These are phyloP conservation scores for Magnusiomyces suaveolens DNA, from an alignment of 1,139 yeast genomes.

Conservation along the genomic window DNA sequence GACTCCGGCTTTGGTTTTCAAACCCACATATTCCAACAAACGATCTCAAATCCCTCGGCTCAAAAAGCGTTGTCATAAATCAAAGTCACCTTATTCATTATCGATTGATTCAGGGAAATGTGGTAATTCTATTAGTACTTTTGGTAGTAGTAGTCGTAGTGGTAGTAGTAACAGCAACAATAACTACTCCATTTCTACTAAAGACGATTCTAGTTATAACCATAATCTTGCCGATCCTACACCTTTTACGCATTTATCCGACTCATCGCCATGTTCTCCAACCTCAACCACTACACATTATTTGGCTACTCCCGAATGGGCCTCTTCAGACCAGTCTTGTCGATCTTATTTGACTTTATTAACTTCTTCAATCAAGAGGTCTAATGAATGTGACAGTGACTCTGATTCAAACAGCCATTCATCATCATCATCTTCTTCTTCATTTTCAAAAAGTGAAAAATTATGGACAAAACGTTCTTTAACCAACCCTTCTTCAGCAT, in stretches of 20 bases:
- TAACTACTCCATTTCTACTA: not conserved
- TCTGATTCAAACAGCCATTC: not conserved
- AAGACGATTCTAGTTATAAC: not conserved
- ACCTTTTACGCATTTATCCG: not conserved
- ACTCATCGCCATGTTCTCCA: slow-evolving; percentile 11
- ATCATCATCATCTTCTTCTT: no score
- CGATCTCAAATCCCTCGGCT: not conserved
- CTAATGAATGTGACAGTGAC: not conserved
- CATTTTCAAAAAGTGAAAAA: no score
- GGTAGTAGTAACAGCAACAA: not conserved
- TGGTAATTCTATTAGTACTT: not conserved
- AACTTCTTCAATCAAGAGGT: not conserved
- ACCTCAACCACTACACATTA: slow-evolving; percentile 10
- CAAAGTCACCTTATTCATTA: not conserved
- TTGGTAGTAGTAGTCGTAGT: no score
- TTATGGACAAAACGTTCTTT: slow-evolving; percentile 1
- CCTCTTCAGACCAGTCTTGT: slow-evolving; percentile 21
- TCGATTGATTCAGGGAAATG: not conserved
- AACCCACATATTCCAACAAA: not conserved
- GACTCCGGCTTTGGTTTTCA: not conserved
- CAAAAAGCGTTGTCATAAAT: not conserved
- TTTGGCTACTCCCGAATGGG: slow-evolving; percentile 24
- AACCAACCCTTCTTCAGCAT: not conserved
- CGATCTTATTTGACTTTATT: slow-evolving; percentile 17
- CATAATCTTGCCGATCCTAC: not conserved